Evolutionary conservation across 129 eudicot genomes (phyloP).

Genomic region (Helichrysum umbraculigerum): DNA sequence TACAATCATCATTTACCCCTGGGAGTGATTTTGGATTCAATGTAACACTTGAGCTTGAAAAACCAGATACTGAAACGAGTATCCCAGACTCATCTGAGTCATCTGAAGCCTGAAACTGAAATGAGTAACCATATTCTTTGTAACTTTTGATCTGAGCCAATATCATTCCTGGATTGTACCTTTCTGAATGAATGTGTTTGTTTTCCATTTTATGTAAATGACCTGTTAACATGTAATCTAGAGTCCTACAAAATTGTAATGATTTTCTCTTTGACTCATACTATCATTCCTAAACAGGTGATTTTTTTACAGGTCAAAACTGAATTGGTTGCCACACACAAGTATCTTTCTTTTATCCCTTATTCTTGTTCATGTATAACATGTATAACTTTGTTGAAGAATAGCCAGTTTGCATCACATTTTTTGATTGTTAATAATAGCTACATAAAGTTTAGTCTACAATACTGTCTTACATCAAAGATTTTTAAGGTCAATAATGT

Average conservation of each 20-base stretch:
- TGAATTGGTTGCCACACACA: neutral
- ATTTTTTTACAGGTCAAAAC: neutral
- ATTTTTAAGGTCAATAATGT: neutral
- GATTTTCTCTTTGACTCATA: neutral
- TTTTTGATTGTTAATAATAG: too few relatives aligned
- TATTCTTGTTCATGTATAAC: neutral
- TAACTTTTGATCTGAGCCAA: constrained; percentile 1
- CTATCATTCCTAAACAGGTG: neutral
- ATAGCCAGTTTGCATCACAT: neutral
- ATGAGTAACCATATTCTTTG: constrained; percentile 14
- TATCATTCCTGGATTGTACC: neutral
- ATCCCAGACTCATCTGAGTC: constrained; percentile 24
- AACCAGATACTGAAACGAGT: constrained; percentile 32
- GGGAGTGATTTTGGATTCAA: constrained; percentile 87
- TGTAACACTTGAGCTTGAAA: constrained; percentile 70
- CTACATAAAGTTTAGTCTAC: neutral
- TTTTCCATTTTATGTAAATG: constrained; percentile 22
- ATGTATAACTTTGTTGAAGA: neutral
- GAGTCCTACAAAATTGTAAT: neutral
- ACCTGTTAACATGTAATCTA: constrained; percentile 19
- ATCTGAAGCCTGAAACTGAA: constrained; percentile 22
- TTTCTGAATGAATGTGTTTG: neutral
- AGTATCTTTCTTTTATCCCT: neutral
- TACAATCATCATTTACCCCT: constrained; percentile 57
- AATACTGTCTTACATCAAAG: neutral